Evolutionary conservation across 345 rosid genomes (phyloP).

Genomic region (Toxicodendron radicans): DNA sequence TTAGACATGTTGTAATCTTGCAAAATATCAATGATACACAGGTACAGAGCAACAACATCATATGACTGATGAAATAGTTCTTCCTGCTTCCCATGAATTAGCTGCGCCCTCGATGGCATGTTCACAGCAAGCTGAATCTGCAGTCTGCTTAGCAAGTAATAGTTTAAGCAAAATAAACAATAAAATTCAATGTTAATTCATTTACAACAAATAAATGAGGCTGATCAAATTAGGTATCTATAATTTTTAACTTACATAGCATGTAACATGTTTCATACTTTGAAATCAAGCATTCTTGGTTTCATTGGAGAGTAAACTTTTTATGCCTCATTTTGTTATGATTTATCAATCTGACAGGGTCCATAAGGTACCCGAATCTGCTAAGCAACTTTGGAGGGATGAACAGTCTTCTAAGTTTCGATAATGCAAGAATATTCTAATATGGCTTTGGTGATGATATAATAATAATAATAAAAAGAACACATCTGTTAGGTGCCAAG

Average conservation of each 20-base stretch:
- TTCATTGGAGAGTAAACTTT: neutral
- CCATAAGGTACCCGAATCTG: neutral
- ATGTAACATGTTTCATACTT: neutral
- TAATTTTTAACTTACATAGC: neutral
- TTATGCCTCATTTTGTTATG: neutral
- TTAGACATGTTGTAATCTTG: slow-evolving; percentile 90
- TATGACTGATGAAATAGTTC: slow-evolving; percentile 61
- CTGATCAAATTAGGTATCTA: slow-evolving; percentile 2
- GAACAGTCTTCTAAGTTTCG: neutral
- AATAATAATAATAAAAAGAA: neutral
- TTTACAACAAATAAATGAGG: neutral
- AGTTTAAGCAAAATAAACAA: neutral
- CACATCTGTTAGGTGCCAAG: slow-evolving; percentile 15
- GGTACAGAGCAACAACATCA: slow-evolving; percentile 88
- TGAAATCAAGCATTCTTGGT: neutral
- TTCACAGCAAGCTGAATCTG: slow-evolving; percentile 97
- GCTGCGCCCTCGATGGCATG: slow-evolving; percentile 96
- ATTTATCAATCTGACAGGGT: neutral
- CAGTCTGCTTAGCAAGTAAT: slow-evolving; percentile 44
- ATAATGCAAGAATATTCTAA: neutral
- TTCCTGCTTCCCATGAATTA: slow-evolving; percentile 73
- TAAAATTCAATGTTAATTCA: neutral
- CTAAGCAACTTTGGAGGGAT: neutral
- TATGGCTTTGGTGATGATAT: neutral
- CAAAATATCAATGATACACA: slow-evolving; percentile 88